Evolutionary conservation across 805 yeast genomes (phyloP), one percentile per base, ranked within the genome.

Genomic region (Cyberlindnera xishuangbannaensis): DNA sequence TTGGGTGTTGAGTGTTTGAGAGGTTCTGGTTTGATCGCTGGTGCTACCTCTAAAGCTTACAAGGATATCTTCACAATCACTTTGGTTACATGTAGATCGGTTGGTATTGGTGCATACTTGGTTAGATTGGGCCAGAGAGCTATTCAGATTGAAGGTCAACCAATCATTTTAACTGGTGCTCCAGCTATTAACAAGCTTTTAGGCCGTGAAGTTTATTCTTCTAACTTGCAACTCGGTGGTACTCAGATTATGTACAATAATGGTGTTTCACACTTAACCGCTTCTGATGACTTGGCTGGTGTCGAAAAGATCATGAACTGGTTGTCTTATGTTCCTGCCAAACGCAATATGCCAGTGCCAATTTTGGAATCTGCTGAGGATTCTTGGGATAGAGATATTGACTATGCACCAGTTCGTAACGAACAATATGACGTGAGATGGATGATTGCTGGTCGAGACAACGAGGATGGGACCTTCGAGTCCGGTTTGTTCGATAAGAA

Each of bases 121-220:
- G 98, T 92, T 26, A 83, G 99, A 65, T 73, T 92, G 48, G 99
- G 99, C 55, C 97, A 92, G 72, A 83, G 99, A 71, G 95, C 97
- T 27, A 88, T 92, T 53, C 99, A 92, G 68, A 83, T 92, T 51
- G 97, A 92, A 62, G 98, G 98, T 27, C 97, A 92, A 65, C 98
- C 99, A 36, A 86, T 92, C 51, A 90, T 92, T 49, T 78, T 92
- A 56, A 92, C 99, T 36, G 99, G 99, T 73, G 98, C 98, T 37
- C 97, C 96, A 33, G 97, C 98, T 38, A 86, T 92, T 61, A 92
- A 92, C 73, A 92, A 94, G 64, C 69, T 94, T 48, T 71, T 92
- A 47, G 99, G 99, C 51, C 78, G 95, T 55, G 97, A 94, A 61
- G 98, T 92, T 36, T 92, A 92, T 64, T 77, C 95, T 33, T 88